These are phyloP conservation scores for Fraxinus angustifolia DNA, from an alignment of 305 asterid species.

Conservation along the genomic window DNA sequence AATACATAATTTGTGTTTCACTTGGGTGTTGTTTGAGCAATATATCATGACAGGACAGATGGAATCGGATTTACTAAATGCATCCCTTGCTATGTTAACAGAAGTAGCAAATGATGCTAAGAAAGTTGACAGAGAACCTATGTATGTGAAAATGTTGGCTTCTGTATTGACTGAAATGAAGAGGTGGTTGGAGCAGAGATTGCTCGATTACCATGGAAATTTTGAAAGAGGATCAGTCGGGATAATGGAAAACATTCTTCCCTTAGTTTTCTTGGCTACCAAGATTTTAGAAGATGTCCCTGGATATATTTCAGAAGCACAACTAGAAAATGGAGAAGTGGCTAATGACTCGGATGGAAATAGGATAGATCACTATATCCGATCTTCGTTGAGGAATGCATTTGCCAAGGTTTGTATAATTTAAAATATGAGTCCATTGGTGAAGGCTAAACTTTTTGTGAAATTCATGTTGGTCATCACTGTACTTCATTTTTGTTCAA, in stretches of 20 bases:
- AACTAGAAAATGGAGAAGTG: constrained; percentile 28
- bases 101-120: constrained; percentile 87
- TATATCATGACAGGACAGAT: constrained; percentile 63
- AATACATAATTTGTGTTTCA: constrained; percentile 66
- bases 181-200: constrained; percentile 69
- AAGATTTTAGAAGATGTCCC: constrained; percentile 78
- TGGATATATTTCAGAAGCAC: constrained; percentile 30
- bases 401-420: constrained; percentile 56
- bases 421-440: neutral
- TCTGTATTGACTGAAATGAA: constrained; percentile 47
- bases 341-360: constrained; percentile 36
- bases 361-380: constrained; percentile 56
- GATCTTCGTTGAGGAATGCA: constrained; percentile 56
- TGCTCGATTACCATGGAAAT: constrained; percentile 57
- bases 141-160: constrained; percentile 63
- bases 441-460: neutral
- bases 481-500: neutral
- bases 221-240: constrained; percentile 45
- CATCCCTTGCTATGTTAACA: constrained; percentile 54
- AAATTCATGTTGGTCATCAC: neutral
- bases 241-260: constrained; percentile 59
- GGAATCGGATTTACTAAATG: constrained; percentile 69
- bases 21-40: constrained; percentile 87
- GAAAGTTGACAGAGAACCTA: constrained; percentile 55
- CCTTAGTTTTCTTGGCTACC: constrained; percentile 49